Percentiles rank a stretch among this genome's conserved stretches.
These are phyloP conservation scores for Malassezia slooffiae DNA, from an alignment of 1,284 basidiomycete genomes.

Conservation along the genomic window DNA sequence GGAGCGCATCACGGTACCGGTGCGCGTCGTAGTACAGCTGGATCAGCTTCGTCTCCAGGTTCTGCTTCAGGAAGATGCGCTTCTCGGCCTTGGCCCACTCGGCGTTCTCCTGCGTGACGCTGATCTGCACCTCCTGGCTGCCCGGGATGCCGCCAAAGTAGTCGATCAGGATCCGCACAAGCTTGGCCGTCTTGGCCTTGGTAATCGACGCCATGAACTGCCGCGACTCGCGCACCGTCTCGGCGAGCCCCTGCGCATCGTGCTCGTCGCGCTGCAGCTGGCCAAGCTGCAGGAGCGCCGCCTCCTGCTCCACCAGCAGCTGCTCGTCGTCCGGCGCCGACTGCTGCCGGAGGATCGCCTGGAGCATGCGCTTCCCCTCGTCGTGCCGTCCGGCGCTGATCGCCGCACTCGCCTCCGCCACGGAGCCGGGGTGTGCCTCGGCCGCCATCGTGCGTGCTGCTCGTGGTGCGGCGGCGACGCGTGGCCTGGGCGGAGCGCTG, in stretches of 20 bases:
- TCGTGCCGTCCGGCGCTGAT: conserved; percentile 27
- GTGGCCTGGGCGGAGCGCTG: conserved; percentile 8
- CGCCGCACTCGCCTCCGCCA: conserved; percentile 34
- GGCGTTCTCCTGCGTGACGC: conserved; percentile 77
- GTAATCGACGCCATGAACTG: conserved; percentile 87
- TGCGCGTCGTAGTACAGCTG: conserved; percentile 67
- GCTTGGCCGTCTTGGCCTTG: conserved; percentile 95
- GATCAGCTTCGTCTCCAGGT: conserved; percentile 78
- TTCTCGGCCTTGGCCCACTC: conserved; percentile 86
- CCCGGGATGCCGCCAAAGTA: conserved; percentile 69
- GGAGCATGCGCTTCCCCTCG: conserved; percentile 34
- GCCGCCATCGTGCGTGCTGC: conserved; percentile 7
- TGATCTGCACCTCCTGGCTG: conserved; percentile 68
- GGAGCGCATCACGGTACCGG: conserved; percentile 67
- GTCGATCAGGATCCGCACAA: conserved; percentile 74
- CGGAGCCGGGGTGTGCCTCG: conserved; percentile 8
- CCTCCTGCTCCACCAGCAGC: conserved; percentile 68
- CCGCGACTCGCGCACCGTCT: conserved; percentile 73
- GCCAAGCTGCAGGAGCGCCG: conserved; percentile 73
- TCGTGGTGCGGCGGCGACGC: conserved; percentile 3
- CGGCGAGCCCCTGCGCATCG: conserved; percentile 71
- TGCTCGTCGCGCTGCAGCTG: conserved; percentile 74
- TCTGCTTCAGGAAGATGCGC: conserved; percentile 89
- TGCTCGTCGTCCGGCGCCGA: conserved; percentile 51
- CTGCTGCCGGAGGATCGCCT: conserved; percentile 27